These are phyloP conservation scores for Collybia mongolica DNA, from an alignment of 768 basidiomycete genomes.

Conservation along the genomic window DNA sequence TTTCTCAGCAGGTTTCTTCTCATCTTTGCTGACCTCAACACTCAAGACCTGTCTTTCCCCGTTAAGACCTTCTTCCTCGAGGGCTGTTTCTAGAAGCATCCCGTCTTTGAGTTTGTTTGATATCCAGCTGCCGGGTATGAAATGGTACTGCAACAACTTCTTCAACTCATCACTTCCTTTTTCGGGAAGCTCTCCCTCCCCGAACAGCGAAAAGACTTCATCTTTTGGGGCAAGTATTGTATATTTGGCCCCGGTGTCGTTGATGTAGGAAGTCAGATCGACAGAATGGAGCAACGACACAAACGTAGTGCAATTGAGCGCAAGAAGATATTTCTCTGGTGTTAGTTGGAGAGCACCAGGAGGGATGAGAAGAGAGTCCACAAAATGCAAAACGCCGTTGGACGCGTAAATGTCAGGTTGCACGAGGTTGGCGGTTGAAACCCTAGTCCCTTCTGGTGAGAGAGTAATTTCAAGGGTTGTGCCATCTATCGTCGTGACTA, in stretches of 20 bases:
- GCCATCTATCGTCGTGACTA: conserved; percentile 74
- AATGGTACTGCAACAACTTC: conserved; percentile 83
- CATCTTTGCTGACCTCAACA: conserved; percentile 56
- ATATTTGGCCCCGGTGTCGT: conserved; percentile 63
- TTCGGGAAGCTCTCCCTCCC: conserved; percentile 56
- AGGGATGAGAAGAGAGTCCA: conserved; percentile 81
- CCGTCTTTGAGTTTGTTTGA: conserved; percentile 69
- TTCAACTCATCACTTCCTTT: conserved; percentile 68
- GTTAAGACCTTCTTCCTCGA: conserved; percentile 69
- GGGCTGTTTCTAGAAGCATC: conserved; percentile 76
- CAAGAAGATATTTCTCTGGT: conserved; percentile 92
- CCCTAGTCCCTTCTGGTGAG: conserved; percentile 49
- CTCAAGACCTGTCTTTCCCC: conserved; percentile 69
- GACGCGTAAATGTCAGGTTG: conserved; percentile 88
- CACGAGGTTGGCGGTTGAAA: conserved; percentile 60
- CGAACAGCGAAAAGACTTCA: conserved; percentile 69
- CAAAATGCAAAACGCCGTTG: conserved; percentile 92
- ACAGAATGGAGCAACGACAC: conserved; percentile 87
- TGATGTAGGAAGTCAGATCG: conserved; percentile 67
- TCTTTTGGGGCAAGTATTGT: conserved; percentile 94
- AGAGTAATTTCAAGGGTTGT: conserved; percentile 59
- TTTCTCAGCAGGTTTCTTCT: conserved; percentile 46
- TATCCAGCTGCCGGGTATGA: conserved; percentile 79
- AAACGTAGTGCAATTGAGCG: conserved; percentile 89
- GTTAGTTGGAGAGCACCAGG: conserved; percentile 75